These are phyloP conservation scores for Xylariomycetidae sp. DNA, from an alignment of 2,329 filamentous ascomycete species.

Conservation along the genomic window DNA sequence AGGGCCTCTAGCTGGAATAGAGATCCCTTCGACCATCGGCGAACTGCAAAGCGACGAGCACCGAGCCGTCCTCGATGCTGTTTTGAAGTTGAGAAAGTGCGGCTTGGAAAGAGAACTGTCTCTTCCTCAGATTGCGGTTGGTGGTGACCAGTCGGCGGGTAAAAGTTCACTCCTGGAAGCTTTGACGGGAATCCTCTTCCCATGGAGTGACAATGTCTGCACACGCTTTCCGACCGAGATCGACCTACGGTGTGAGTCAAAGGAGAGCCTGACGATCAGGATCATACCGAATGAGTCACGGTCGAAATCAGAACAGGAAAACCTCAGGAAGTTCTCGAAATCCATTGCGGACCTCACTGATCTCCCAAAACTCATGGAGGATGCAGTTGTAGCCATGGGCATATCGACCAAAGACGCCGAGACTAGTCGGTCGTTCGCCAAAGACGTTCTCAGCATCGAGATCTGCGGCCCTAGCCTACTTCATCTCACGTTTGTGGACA, in stretches of 20 bases:
- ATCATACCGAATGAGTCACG: slow-evolving; percentile 5
- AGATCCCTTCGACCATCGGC: slow-evolving; percentile 2
- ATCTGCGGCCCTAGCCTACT: slow-evolving; percentile 6
- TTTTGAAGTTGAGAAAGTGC: slow-evolving; percentile 5
- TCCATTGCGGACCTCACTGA: slow-evolving; percentile 6
- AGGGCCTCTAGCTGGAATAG: no score
- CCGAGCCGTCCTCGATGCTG: slow-evolving; percentile 2
- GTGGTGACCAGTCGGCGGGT: slow-evolving; percentile 48
- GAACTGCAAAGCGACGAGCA: slow-evolving; percentile 7
- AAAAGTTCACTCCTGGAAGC: slow-evolving; percentile 55
- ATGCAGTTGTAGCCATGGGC: slow-evolving; percentile 1
- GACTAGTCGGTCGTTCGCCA: slow-evolving; percentile 2
- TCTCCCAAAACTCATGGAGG: slow-evolving; percentile 3
- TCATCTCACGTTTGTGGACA: slow-evolving; percentile 22
- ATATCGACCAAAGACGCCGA: not conserved
- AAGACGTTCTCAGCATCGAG: slow-evolving; percentile 9
- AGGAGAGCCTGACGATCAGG: slow-evolving; percentile 3
- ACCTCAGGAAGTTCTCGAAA: slow-evolving; percentile 2
- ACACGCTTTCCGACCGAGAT: slow-evolving; percentile 52
- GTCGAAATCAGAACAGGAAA: not conserved
- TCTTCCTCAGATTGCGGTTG: slow-evolving; percentile 46
- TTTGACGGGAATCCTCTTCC: slow-evolving; percentile 49
- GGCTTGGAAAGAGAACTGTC: slow-evolving; percentile 3
- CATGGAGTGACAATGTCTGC: slow-evolving; percentile 44
- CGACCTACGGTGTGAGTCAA: slow-evolving; percentile 34